A percentile compares a stretch with the other conserved stretches of the same genome.
Conservation (phyloP, 179 eudicot species). For the Silene coronaria region DNA sequence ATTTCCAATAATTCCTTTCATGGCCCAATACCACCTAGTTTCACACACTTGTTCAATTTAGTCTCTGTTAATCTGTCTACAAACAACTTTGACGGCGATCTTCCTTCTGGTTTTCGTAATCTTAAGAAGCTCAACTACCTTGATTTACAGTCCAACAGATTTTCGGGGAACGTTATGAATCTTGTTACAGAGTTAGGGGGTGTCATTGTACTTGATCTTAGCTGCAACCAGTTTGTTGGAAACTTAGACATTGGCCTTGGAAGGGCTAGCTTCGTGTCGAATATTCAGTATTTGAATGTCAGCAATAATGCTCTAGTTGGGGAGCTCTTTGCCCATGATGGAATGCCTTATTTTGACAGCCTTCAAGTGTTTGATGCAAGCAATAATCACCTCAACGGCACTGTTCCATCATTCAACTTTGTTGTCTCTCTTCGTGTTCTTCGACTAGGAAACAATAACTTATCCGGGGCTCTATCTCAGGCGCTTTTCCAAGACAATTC, state of each 20-base stretch:
- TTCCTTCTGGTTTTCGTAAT: constrained; percentile 37
- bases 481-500: constrained; percentile 55
- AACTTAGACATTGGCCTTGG: constrained; percentile 46
- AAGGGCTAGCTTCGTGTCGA: constrained; percentile 36
- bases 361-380: constrained; percentile 61
- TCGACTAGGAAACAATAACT: constrained; percentile 37
- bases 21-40: constrained; percentile 32
- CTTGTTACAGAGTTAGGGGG: constrained; percentile 36
- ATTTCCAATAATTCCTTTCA: constrained; percentile 43
- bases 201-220: constrained; percentile 42
- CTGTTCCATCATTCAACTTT: constrained; percentile 51
- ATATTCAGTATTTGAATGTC: constrained; percentile 43
- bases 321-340: constrained; percentile 55
- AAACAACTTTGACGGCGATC: constrained; percentile 35
- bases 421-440: constrained; percentile 48
- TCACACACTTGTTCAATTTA: constrained; percentile 32
- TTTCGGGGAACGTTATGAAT: constrained; percentile 44
- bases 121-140: constrained; percentile 36
- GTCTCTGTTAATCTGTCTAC: constrained; percentile 39
- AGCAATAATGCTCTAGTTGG: constrained; percentile 52
- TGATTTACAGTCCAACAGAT: constrained; percentile 48
- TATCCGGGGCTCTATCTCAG: constrained; percentile 50
- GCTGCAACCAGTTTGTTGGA: constrained; percentile 43
- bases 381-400: constrained; percentile 42
- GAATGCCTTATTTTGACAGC: constrained; percentile 51